phyloP scores from a whole-genome alignment of 169 alveolate genomes.

The Eimeria zaria region DNA sequence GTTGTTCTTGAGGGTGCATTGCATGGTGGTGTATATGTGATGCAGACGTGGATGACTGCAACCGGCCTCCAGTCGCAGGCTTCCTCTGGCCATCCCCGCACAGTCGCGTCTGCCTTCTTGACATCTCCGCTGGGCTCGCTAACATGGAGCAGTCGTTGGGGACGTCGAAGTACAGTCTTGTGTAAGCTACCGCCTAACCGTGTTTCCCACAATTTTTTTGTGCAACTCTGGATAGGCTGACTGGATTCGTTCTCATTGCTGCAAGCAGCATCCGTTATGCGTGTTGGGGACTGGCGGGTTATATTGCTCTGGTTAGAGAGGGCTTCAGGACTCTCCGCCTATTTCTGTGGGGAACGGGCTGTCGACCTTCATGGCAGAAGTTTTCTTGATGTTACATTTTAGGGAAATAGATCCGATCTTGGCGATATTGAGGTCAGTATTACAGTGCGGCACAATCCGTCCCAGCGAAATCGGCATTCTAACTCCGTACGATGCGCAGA shows the following conservation, averaged over 20 bases:
- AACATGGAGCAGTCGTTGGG: constrained; percentile 79
- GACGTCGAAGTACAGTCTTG: constrained; percentile 79
- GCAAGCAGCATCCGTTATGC: background rate
- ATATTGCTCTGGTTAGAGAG: background rate
- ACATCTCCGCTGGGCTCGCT: constrained; percentile 84
- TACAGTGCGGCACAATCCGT: constrained; percentile 61
- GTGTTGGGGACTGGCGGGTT: background rate
- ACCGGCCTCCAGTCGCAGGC: constrained; percentile 85
- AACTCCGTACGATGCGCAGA: constrained; percentile 86
- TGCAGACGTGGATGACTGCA: constrained; percentile 79
- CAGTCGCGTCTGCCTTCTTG: constrained; percentile 85
- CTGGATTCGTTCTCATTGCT: background rate
- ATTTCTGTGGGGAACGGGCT: background rate
- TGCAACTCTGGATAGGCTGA: background rate
- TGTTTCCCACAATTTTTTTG: too few relatives aligned
- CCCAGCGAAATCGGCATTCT: constrained; percentile 84
- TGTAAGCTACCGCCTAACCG: constrained; percentile 12
- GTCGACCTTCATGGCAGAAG: background rate
- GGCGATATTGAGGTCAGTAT: constrained; percentile 75
- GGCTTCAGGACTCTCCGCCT: background rate
- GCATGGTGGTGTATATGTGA: background rate
- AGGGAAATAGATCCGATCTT: constrained; percentile 81
- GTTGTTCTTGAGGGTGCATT: background rate
- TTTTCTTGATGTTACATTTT: background rate
- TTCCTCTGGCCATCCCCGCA: constrained; percentile 84